Conservation (phyloP, 2,329 filamentous ascomycete species). For the Delphinella strobiligena region DNA sequence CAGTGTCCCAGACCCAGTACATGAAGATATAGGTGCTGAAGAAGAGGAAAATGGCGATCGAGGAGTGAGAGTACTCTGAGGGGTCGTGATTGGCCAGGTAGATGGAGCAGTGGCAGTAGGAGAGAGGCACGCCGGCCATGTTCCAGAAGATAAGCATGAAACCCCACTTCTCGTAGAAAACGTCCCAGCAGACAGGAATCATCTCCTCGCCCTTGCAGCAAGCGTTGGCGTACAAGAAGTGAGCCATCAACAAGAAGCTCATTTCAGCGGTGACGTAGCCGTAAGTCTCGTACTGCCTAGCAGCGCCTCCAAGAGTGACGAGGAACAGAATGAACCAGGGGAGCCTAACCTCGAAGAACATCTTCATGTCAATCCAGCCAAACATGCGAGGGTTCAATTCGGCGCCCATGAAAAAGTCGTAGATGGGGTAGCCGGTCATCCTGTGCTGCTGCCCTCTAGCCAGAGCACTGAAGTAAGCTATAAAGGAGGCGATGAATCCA, state of each 20-base stretch:
- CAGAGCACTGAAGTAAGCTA: constrained; percentile 79
- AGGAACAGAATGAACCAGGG: constrained; percentile 87
- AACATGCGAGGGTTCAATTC: constrained; percentile 72
- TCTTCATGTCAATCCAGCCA: constrained; percentile 77
- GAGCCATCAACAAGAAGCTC: constrained; percentile 72
- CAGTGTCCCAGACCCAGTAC: constrained; percentile 35
- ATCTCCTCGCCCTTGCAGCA: constrained; percentile 87
- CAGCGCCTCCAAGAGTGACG: constrained; percentile 61
- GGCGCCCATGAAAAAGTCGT: constrained; percentile 86
- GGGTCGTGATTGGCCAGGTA: constrained; percentile 79
- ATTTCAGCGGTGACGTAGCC: constrained; percentile 83
- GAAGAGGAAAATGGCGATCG: constrained; percentile 28
- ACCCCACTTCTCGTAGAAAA: constrained; percentile 95
- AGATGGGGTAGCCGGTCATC: constrained; percentile 73
- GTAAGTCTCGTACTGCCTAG: constrained; percentile 72
- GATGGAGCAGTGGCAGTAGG: constrained; percentile 87
- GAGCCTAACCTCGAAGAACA: constrained; percentile 89
- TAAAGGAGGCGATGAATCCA: constrained; percentile 68
- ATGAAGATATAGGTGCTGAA: constrained; percentile 7
- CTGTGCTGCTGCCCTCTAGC: constrained; percentile 73
- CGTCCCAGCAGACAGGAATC: constrained; percentile 85
- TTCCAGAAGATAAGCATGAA: constrained; percentile 99
- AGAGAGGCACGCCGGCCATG: constrained; percentile 77
- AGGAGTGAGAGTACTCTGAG: constrained; percentile 64
- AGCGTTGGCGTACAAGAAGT: constrained; percentile 85